These are phyloP conservation scores for Amphichorda felina DNA, from an alignment of 2,329 filamentous ascomycete species.

Conservation along the genomic window DNA sequence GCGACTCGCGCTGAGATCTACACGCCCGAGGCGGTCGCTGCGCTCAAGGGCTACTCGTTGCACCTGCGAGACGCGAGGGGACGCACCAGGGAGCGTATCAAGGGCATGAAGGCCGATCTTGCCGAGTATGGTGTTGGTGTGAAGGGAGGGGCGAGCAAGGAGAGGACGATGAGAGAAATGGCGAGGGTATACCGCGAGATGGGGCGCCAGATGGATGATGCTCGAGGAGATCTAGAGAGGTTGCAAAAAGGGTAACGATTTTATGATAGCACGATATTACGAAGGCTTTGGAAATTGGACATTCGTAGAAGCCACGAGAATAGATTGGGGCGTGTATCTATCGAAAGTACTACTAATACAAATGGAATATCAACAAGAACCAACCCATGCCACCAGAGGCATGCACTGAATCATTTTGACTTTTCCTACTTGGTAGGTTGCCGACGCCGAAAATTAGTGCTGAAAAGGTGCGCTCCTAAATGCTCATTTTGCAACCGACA, in stretches of 20 bases:
- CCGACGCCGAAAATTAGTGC: no score
- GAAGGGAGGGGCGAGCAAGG: slow-evolving; percentile 24
- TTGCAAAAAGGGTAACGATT: slow-evolving; percentile 11
- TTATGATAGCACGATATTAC: neutral
- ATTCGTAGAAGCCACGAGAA: no score
- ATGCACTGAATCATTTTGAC: no score
- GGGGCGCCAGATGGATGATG: slow-evolving; percentile 35
- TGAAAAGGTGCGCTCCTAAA: no score
- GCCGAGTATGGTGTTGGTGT: slow-evolving; percentile 35
- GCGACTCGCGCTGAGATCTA: slow-evolving; percentile 29
- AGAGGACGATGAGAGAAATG: slow-evolving; percentile 40
- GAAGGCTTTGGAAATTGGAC: neutral
- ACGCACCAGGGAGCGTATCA: slow-evolving; percentile 30
- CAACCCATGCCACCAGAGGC: no score
- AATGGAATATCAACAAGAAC: neutral
- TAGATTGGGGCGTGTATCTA: neutral
- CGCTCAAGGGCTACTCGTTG: slow-evolving; percentile 31
- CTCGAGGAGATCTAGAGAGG: slow-evolving; percentile 31
- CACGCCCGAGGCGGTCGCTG: slow-evolving; percentile 25
- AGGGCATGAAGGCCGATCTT: slow-evolving; percentile 29
- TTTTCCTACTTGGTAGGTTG: no score
- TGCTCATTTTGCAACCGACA: no score
- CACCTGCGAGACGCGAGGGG: slow-evolving; percentile 37
- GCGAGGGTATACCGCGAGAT: slow-evolving; percentile 38
- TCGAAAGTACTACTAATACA: slow-evolving; percentile 3